Evolutionary conservation across 1,139 yeast species (phyloP).

Genomic region (Taphrina betulina): DNA sequence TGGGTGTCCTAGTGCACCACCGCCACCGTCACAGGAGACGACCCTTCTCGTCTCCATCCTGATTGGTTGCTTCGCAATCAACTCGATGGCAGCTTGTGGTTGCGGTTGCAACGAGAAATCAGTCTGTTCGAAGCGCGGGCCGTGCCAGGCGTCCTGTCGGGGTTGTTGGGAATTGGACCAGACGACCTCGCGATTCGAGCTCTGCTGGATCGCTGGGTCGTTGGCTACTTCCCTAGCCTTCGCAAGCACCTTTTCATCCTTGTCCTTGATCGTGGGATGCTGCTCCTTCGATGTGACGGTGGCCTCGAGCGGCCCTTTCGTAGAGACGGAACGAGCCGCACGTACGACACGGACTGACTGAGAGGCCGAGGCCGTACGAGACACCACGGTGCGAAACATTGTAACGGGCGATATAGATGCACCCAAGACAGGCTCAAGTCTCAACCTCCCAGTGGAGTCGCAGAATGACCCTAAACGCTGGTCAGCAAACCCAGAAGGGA

Average conservation of each 20-base stretch:
- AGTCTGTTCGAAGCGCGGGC: slow-evolving; percentile 71
- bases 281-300: background rate
- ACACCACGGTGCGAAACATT: slow-evolving; percentile 6
- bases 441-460: too few species aligned
- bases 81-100: slow-evolving; percentile 81
- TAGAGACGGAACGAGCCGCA: slow-evolving; percentile 9
- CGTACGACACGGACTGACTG: background rate
- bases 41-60: slow-evolving; percentile 60
- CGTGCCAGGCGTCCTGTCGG: slow-evolving; percentile 58
- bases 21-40: slow-evolving; percentile 85
- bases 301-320: slow-evolving; percentile 25
- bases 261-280: slow-evolving; percentile 23
- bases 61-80: slow-evolving; percentile 73
- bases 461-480: too few species aligned
- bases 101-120: slow-evolving; percentile 64
- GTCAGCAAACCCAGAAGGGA: too few species aligned
- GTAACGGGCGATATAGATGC: too few species aligned
- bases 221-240: slow-evolving; percentile 32
- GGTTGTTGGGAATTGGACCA: slow-evolving; percentile 74
- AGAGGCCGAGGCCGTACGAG: background rate
- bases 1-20: slow-evolving; percentile 80
- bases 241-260: slow-evolving; percentile 26
- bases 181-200: slow-evolving; percentile 68
- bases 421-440: too few species aligned
- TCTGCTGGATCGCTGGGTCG: slow-evolving; percentile 49